phyloP scores from a whole-genome alignment of 805 yeast species.

The Priceomyces melissophilus region DNA sequence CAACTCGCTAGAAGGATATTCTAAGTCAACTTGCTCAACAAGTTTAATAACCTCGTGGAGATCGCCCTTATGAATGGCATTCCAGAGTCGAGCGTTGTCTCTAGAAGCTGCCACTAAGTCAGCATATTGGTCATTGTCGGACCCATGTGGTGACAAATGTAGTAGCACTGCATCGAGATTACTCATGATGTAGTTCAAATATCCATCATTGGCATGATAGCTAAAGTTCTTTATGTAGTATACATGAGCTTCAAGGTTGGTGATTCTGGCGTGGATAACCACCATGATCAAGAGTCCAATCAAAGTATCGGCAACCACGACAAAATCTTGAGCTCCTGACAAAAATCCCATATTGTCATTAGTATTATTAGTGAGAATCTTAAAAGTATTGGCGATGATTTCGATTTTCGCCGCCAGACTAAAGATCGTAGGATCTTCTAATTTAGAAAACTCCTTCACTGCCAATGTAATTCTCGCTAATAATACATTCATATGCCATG shows the following conservation, averaged over 20 bases:
- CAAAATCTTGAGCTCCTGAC: constrained; percentile 17
- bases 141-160: constrained; percentile 40
- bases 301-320: constrained; percentile 78
- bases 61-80: constrained; percentile 37
- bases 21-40: constrained; percentile 10
- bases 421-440: constrained; percentile 35
- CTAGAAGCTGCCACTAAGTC: constrained; percentile 41
- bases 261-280: constrained; percentile 58
- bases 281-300: constrained; percentile 72
- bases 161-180: constrained; percentile 79
- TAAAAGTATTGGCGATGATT: constrained; percentile 50
- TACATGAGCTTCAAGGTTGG: constrained; percentile 59
- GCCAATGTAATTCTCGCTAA: constrained; percentile 48
- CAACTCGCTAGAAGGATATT: constrained; percentile 9
- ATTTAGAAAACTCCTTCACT: constrained; percentile 45
- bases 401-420: constrained; percentile 47
- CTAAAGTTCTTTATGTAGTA: constrained; percentile 64
- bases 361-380: constrained; percentile 37
- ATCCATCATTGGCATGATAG: constrained; percentile 46
- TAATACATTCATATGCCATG: constrained; percentile 36
- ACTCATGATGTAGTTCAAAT: constrained; percentile 71
- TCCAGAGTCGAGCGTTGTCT: constrained; percentile 54
- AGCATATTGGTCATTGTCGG: constrained; percentile 26
- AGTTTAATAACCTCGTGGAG: constrained; percentile 10
- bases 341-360: neutral